Evolutionary conservation across 768 basidiomycete species (phyloP).

Genomic region (Leucocoprinus sp.): DNA sequence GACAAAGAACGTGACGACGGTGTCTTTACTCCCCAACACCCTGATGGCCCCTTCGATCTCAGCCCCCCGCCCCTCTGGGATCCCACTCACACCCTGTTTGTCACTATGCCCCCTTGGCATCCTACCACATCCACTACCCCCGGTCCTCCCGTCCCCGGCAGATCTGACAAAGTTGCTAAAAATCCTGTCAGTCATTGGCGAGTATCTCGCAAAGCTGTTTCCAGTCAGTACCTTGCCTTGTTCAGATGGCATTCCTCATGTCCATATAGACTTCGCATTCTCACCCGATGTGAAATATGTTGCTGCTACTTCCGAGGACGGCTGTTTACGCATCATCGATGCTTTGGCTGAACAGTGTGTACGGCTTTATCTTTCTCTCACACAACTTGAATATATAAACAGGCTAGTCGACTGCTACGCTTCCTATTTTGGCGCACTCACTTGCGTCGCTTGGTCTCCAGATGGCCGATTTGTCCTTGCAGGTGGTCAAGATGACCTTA

Average conservation of each 20-base stretch:
- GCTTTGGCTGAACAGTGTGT: constrained; percentile 76
- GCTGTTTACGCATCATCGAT: constrained; percentile 85
- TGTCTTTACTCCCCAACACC: constrained; percentile 55
- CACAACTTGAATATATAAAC: not conserved
- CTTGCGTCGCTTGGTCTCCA: constrained; percentile 90
- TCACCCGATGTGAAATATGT: constrained; percentile 90
- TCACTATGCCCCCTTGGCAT: constrained; percentile 85
- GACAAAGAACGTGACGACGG: constrained; percentile 91
- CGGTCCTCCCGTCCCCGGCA: constrained; percentile 24
- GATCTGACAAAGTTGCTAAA: constrained; percentile 51
- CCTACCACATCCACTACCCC: constrained; percentile 43
- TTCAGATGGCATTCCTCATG: not conserved
- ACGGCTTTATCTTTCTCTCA: not conserved
- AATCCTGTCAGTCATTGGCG: constrained; percentile 93
- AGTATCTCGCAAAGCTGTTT: constrained; percentile 60
- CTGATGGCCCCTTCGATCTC: constrained; percentile 22
- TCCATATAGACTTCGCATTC: constrained; percentile 71
- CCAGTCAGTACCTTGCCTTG: constrained; percentile 40
- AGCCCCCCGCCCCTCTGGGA: constrained; percentile 42
- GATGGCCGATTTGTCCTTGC: constrained; percentile 92
- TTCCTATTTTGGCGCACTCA: constrained; percentile 90
- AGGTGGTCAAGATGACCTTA: constrained; percentile 93
- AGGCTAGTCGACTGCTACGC: constrained; percentile 93
- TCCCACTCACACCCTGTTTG: constrained; percentile 64
- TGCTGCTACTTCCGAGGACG: constrained; percentile 88